These are phyloP conservation scores for Stachybotrys chartarum DNA, from an alignment of 2,329 filamentous ascomycete species.

Conservation along the genomic window DNA sequence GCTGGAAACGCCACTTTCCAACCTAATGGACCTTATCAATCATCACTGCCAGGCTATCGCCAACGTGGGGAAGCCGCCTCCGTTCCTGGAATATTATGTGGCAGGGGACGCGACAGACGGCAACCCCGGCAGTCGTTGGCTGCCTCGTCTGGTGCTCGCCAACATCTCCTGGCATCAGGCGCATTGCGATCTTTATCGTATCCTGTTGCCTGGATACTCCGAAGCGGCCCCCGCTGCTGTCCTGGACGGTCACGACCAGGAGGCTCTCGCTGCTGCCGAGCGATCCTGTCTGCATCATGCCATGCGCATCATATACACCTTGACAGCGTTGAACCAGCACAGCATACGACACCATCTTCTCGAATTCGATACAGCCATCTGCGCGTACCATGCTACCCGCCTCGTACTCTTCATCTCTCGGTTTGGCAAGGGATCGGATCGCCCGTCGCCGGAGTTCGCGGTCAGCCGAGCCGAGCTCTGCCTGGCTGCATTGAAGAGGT, in stretches of 20 bases:
- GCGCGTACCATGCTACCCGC: not conserved
- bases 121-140: slow-evolving; percentile 1
- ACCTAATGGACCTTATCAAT: slow-evolving; percentile 6
- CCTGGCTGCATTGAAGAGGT: slow-evolving; percentile 14
- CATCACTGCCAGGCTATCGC: slow-evolving; percentile 6
- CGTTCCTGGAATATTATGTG: not conserved
- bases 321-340: too few species aligned
- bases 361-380: not conserved
- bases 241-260: not conserved
- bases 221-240: not conserved
- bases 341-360: not conserved
- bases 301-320: not conserved
- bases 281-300: not conserved
- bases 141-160: slow-evolving; percentile 11
- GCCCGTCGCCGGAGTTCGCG: slow-evolving; percentile 14
- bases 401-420: slow-evolving; percentile 4
- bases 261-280: not conserved
- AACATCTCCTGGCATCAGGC: slow-evolving; percentile 5
- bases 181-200: not conserved
- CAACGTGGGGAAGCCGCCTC: slow-evolving; percentile 1
- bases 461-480: slow-evolving; percentile 17
- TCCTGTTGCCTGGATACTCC: not conserved
- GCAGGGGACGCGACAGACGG: too few species aligned
- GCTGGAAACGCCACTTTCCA: not conserved
- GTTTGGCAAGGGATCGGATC: slow-evolving; percentile 4